A percentile compares a stretch with the other conserved stretches of the same genome.
Evolutionary conservation across 805 yeast genomes (phyloP).

Genomic region (Yarrowia osloensis): DNA sequence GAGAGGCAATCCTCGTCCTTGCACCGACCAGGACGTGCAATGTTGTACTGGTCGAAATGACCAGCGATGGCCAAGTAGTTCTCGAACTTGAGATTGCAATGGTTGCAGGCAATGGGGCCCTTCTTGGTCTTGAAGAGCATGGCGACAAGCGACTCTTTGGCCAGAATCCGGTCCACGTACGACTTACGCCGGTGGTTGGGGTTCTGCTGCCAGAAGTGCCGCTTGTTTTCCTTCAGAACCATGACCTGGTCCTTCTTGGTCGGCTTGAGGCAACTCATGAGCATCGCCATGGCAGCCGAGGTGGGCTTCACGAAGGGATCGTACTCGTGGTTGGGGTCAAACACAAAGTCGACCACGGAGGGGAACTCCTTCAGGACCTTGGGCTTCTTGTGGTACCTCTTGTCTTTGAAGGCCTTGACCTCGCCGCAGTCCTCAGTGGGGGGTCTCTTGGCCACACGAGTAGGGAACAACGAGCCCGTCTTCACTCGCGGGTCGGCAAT

Average conservation of each 20-base stretch:
- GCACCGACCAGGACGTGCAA: not conserved
- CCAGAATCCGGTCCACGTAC: not conserved
- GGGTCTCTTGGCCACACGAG: not conserved
- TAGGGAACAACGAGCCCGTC: not conserved
- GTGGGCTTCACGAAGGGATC: not conserved
- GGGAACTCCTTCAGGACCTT: not conserved
- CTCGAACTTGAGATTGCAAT: slow-evolving; percentile 1
- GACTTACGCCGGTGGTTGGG: not conserved
- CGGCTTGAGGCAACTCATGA: not conserved
- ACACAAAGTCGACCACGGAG: not conserved
- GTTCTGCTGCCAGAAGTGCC: not conserved
- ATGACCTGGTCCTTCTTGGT: not conserved
- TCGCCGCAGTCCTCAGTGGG: not conserved
- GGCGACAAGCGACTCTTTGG: not conserved
- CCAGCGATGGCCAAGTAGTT: not conserved
- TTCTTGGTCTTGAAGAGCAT: not conserved
- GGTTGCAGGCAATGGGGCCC: slow-evolving; percentile 10
- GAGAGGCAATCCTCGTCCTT: not conserved
- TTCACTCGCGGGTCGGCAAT: not conserved
- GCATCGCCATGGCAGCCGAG: not conserved
- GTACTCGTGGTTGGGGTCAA: not conserved
- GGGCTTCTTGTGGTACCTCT: not conserved
- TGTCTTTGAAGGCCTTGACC: not conserved
- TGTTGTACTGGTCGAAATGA: not conserved
- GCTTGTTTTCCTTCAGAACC: not conserved